Base-by-base conservation (phyloP, 345 rosid genomes). In the Ceriops tagal region DNA sequence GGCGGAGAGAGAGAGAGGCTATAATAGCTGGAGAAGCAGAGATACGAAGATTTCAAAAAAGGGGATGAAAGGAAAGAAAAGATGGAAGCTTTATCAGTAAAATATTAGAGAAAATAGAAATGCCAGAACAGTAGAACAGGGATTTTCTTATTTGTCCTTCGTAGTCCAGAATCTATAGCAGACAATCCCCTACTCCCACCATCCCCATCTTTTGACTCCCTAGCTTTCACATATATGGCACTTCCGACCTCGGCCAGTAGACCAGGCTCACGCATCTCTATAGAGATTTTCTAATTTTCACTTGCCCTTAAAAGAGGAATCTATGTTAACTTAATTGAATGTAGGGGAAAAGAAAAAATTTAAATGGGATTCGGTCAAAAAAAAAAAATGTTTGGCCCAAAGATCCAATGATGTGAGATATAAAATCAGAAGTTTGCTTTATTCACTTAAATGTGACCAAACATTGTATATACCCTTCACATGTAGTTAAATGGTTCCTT, bases 1-100 rank as follows among this genome's bases (percentile, higher is more conserved):
- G 66, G 37, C 52, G 56, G 69, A 76, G 53, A 64, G 63, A 58
- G 72, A 64, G 37, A 71, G 71, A 74, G 30, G 30, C 58, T 69
- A 77, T 82, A 82, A 77, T 79, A 83, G 86, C 92, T 79, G 83
- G 96, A 89, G 92, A 83, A 84, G 86, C 77, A 80, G 77, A 84
- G 66, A 71, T 34, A 72, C 22, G 76, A 77, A 47, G 78, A 78
- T 75, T 84, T 85, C 73, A 79, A 87, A 84, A 87, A 87, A 81
- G 74, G 65, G 39, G 73, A 27, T 71, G 70, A 64, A 69, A 68
- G 71, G 71, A 51, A 56, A 62, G 52, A 32, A 55, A 56, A 62
- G 60, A 34, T 61, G 39, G 30, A 47, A 73, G 61, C 78, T 77
- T 78, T 76, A 68, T 64, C 76, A 43, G 60, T 79, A 73, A 24